Base-by-base conservation (phyloP, 176 grass and related monocot genomes). In the Puccinellia tenuiflora region DNA sequence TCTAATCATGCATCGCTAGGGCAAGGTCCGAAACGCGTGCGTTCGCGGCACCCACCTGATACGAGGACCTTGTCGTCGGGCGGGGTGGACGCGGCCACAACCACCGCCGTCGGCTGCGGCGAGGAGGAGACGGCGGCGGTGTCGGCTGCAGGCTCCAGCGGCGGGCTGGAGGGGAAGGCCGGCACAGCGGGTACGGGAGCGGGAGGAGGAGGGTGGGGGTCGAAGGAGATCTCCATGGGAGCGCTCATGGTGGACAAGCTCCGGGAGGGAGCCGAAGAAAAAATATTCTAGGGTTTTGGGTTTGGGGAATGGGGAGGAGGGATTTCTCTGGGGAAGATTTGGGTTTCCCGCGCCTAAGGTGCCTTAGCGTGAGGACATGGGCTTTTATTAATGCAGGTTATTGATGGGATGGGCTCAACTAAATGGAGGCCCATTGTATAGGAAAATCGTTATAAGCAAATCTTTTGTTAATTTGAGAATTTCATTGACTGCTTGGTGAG, bases 171-270 rank as follows among this genome's bases (percentile, higher is more conserved):
- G 29, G 75, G 2, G 9, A 81, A 5, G 81, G 56, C 28, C 16
- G 55, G 35, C 30, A 17, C 15, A 22, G 75, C 43, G 9, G 54
- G 60, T 17, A 16, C 2, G 2, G 60, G 60, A 40, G 67, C 22
- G 4, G 66, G 66, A 28, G 29, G 83, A 89, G 30, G 67, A 76
- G 83, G 78, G 16, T 15, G 52, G 39, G 43, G 82, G 73, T 80
- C 78, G 77, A 92, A 91, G 71, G 95, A 91, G 31, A 94, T 74
- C 81, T 97, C 92, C 95, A 97, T 97, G 24, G 92, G 92, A 51
- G 88, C 73, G 65, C 88, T 94, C 95, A 94, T 94, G 78, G 84
- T 33, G 68, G 69, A 26, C 76, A 31, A 31, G 81, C 82, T 75
- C n/a, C 48, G 47, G 55, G 42, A 3, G 75, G 25, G 57, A 79